Conservation (phyloP, 257 asterid species). For the Solanum lycopersicoides region DNA sequence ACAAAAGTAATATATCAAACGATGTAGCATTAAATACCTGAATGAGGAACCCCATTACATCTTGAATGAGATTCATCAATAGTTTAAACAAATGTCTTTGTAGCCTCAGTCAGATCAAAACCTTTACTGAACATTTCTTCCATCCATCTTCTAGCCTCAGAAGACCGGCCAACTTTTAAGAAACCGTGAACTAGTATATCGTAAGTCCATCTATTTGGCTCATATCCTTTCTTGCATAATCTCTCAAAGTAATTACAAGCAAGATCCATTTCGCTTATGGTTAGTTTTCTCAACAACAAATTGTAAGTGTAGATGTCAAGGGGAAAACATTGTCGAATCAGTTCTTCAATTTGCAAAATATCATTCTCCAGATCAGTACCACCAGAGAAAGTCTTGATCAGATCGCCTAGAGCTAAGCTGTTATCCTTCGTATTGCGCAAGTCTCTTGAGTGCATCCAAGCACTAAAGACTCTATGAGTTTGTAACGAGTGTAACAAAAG, state of each 20-base stretch:
- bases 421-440: constrained; percentile 20
- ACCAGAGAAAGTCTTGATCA: constrained; percentile 56
- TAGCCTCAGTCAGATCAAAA: constrained; percentile 27
- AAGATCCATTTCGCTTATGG: constrained; percentile 21
- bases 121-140: constrained; percentile 48
- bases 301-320: constrained; percentile 52
- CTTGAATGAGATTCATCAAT: background rate
- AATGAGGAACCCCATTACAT: background rate
- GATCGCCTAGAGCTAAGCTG: constrained; percentile 44
- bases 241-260: constrained; percentile 34
- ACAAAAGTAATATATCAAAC: background rate
- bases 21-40: background rate
- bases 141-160: constrained; percentile 55
- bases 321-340: constrained; percentile 45
- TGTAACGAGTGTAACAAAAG: constrained; percentile 56
- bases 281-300: constrained; percentile 57
- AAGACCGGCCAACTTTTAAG: constrained; percentile 32
- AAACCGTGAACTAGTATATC: constrained; percentile 47
- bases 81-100: constrained; percentile 3
- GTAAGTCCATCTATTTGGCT: constrained; percentile 70
- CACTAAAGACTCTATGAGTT: constrained; percentile 19
- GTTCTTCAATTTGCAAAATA: constrained; percentile 33
- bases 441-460: constrained; percentile 35
- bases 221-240: constrained; percentile 37
- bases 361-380: constrained; percentile 23